Percentiles rank a stretch among this genome's conserved stretches.
phyloP scores from a whole-genome alignment of 305 asterid genomes.

The Ruellia speciosa region DNA sequence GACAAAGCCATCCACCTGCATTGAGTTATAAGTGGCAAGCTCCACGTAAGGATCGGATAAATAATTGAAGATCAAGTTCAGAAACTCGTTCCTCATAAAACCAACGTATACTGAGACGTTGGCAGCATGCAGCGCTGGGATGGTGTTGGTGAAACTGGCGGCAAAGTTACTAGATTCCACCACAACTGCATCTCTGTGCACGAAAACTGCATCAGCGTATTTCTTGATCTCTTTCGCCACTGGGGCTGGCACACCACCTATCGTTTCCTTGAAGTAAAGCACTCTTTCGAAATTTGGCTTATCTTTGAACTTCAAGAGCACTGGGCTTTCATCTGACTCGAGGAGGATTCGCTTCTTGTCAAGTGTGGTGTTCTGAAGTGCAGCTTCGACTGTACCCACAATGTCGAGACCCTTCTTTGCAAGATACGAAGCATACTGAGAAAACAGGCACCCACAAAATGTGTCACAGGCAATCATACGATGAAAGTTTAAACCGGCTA shows the following conservation, averaged over 20 bases:
- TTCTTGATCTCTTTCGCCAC: constrained; percentile 64
- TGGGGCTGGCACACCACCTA: constrained; percentile 43
- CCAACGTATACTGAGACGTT: constrained; percentile 72
- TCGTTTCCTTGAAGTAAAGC: constrained; percentile 30
- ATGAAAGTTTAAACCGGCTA: too few relatives aligned
- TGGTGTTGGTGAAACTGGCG: constrained; percentile 40
- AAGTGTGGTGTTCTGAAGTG: constrained; percentile 55
- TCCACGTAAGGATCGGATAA: constrained; percentile 73
- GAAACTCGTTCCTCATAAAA: constrained; percentile 58
- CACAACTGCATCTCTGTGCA: constrained; percentile 46
- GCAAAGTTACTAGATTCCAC: constrained; percentile 36
- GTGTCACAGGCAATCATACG: neutral
- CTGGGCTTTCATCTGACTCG: constrained; percentile 74
- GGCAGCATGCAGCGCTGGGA: constrained; percentile 63
- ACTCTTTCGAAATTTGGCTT: constrained; percentile 52
- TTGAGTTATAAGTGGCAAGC: constrained; percentile 40
- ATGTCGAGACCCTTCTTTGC: constrained; percentile 69
- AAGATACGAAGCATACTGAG: constrained; percentile 71
- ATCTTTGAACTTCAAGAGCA: constrained; percentile 51
- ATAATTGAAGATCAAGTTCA: constrained; percentile 57
- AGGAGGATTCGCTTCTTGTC: constrained; percentile 69
- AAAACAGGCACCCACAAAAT: neutral
- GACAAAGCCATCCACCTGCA: constrained; percentile 51
- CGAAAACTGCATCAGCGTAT: constrained; percentile 59
- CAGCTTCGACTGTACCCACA: constrained; percentile 43